These are phyloP conservation scores for Trebouxiophyceae sp. DNA, from an alignment of 163 green algal species.

Conservation along the genomic window DNA sequence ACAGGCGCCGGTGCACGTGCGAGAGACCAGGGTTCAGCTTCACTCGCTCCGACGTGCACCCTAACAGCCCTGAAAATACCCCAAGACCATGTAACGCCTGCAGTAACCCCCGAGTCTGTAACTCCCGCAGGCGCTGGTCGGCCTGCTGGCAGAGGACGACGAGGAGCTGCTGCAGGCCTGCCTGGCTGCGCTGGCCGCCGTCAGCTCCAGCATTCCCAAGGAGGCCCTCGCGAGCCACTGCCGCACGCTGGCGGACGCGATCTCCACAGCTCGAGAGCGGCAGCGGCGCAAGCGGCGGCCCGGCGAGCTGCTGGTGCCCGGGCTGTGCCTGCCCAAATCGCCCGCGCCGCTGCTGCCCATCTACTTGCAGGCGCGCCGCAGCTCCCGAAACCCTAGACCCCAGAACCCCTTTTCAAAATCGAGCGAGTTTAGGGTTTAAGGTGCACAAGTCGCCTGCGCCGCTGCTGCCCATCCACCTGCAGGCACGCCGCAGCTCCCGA, in stretches of 20 bases:
- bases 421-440: no score
- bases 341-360: constrained; percentile 83
- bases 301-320: constrained; percentile 55
- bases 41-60: no score
- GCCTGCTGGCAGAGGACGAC: constrained; percentile 65
- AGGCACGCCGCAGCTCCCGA: no score
- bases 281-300: constrained; percentile 43
- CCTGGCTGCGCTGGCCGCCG: constrained; percentile 67
- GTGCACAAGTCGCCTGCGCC: constrained; percentile 80
- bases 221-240: constrained; percentile 55
- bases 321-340: constrained; percentile 82
- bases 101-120: no score
- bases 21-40: no score
- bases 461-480: constrained; percentile 88
- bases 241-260: constrained; percentile 54
- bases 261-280: constrained; percentile 68
- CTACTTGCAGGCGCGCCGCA: constrained; percentile 88
- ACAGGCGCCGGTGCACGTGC: no score
- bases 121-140: constrained; percentile 46
- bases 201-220: constrained; percentile 74
- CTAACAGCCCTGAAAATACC: no score
- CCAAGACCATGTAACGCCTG: no score
- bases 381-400: no score
- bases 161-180: constrained; percentile 30
- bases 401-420: no score